These are phyloP conservation scores for Malassezia slooffiae DNA, from an alignment of 1,284 basidiomycete genomes.

Conservation along the genomic window DNA sequence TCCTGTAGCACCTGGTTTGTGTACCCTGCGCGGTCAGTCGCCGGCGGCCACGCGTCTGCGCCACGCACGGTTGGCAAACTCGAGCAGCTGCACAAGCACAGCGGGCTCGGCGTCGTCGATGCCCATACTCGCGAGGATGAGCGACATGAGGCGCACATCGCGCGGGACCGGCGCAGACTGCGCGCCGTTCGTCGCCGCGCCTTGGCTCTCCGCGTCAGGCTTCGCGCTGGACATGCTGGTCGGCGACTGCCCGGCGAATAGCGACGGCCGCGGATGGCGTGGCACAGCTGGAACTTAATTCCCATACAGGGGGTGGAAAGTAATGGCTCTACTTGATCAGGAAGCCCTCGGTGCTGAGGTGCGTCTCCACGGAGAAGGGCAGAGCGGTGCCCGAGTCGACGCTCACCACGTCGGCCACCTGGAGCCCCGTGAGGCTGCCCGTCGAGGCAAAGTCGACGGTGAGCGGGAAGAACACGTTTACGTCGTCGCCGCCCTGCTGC, in stretches of 20 bases:
- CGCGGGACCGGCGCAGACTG: constrained; percentile 52
- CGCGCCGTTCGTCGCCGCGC: not conserved
- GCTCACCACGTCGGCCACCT: constrained; percentile 47
- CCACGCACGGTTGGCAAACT: constrained; percentile 72
- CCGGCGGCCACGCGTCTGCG: not conserved
- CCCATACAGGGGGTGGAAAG: not conserved
- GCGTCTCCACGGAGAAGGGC: constrained; percentile 3
- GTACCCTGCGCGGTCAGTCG: constrained; percentile 53
- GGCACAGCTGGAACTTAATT: not conserved
- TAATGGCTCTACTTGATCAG: not conserved
- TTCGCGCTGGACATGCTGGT: constrained; percentile 12
- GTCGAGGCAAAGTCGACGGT: constrained; percentile 67
- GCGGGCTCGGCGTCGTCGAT: constrained; percentile 86
- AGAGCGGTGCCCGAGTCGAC: not conserved
- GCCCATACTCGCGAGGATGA: constrained; percentile 85
- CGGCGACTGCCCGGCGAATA: not conserved
- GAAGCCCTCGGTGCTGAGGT: constrained; percentile 11
- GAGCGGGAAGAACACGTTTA: constrained; percentile 83
- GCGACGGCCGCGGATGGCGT: not conserved
- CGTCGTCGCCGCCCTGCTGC: constrained; percentile 61
- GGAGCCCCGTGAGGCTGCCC: constrained; percentile 64
- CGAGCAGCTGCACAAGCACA: constrained; percentile 84
- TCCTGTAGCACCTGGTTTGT: constrained; percentile 81
- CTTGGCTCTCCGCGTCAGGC: not conserved
- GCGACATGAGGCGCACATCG: constrained; percentile 79